Evolutionary conservation across 2,329 filamentous ascomycete genomes (phyloP).

Genomic region (Pseudogymnoascus sp.): DNA sequence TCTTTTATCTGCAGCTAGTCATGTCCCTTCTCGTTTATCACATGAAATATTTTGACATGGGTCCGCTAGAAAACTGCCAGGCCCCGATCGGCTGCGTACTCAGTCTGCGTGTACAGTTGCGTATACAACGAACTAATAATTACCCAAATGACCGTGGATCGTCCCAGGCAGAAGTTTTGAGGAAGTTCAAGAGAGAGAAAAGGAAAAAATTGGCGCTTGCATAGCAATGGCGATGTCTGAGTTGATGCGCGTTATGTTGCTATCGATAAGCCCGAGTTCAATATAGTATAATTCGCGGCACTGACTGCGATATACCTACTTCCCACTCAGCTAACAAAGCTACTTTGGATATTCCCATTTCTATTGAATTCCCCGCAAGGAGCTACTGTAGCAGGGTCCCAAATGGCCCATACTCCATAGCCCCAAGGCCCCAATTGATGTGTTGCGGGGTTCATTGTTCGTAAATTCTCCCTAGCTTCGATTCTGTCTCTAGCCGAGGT

Average conservation of each 20-base stretch:
- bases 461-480: no score
- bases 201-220: background rate
- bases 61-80: background rate
- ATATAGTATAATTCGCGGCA: background rate
- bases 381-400: background rate
- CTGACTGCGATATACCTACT: background rate
- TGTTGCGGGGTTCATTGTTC: background rate
- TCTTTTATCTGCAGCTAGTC: background rate
- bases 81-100: background rate
- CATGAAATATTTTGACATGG: slow-evolving; percentile 1
- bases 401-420: background rate
- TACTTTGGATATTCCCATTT: background rate
- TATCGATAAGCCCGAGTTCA: background rate
- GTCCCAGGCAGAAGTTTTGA: background rate
- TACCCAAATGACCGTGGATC: background rate
- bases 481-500: background rate
- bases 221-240: background rate
- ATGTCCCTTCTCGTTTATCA: background rate
- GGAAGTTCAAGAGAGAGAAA: background rate
- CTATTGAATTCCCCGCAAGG: background rate
- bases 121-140: background rate
- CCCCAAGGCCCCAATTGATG: background rate
- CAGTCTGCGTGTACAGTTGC: background rate
- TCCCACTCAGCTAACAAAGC: background rate
- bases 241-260: background rate